phyloP scores from a whole-genome alignment of 2,329 filamentous ascomycete genomes.

The Cadophora sp. region DNA sequence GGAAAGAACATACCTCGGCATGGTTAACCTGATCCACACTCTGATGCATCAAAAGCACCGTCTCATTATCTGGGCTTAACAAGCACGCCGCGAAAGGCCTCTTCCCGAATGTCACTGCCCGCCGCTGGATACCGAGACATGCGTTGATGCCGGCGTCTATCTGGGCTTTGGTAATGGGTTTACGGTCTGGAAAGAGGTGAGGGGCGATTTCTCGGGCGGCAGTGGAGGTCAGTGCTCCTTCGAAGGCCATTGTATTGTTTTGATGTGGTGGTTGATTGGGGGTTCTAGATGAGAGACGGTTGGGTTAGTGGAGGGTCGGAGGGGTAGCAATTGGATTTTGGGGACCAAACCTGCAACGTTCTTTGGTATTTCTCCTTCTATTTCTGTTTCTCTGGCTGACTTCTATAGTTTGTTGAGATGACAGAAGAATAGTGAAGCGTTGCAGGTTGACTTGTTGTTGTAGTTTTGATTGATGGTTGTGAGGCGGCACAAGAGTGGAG shows the following conservation, averaged over 20 bases:
- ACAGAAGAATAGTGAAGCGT: conserved; percentile 17
- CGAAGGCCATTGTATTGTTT: conserved; percentile 34
- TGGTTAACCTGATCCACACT: conserved; percentile 60
- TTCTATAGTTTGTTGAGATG: background rate
- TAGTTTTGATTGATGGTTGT: conserved; percentile 20
- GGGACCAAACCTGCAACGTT: conserved; percentile 27
- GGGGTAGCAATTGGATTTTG: conserved; percentile 22
- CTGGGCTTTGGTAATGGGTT: conserved; percentile 48
- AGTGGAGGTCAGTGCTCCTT: conserved; percentile 39
- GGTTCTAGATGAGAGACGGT: background rate
- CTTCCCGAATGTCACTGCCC: conserved; percentile 54
- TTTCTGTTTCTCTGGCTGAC: background rate
- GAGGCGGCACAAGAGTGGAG: conserved; percentile 30
- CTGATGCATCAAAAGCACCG: conserved; percentile 55
- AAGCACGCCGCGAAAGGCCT: conserved; percentile 57
- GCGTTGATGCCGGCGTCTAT: conserved; percentile 49
- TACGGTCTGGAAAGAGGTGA: conserved; percentile 48
- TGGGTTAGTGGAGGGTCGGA: background rate
- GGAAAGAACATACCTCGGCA: conserved; percentile 49
- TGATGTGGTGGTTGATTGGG: background rate
- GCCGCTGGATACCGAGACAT: conserved; percentile 52
- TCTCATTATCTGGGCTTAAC: conserved; percentile 56
- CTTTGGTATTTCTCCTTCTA: background rate
- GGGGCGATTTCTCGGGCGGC: conserved; percentile 38
- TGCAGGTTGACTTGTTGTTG: conserved; percentile 21